Evolutionary conservation across 345 rosid species (phyloP), one percentile per base, ranked within the genome.

Genomic region (Rhodamnia argentea): DNA sequence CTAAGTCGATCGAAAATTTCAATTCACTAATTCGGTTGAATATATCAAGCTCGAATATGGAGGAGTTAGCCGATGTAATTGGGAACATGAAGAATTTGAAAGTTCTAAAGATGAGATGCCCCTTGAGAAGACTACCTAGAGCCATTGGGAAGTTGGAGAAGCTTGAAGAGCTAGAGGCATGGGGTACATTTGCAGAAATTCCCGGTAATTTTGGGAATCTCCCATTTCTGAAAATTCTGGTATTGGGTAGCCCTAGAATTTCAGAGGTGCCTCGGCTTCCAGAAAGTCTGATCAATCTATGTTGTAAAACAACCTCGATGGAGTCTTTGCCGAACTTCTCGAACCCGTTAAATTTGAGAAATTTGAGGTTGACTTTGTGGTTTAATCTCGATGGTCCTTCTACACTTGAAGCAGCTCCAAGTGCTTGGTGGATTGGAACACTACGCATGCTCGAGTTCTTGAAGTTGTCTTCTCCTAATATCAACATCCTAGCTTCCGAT

Each of bases 211-310:
- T 26, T 11, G 62, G 15, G 15, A 58, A 11, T 11, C 14, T 58
- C 11, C 14, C 7, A 58, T 2, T 11, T 58, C 13, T 58, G 27
- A 58, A 2, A 58, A 9, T 10, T 10, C 13, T 58, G 59, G 14
- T 24, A 5, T 26, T 58, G 27, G 29, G 3, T 24, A 0, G 0
- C 3, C 0, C 0, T 58, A 1, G 13, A 24, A 58, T 58, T 58
- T 13, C 14, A 13, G 3, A 0, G 6, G 1, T 58, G 62, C 62
- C 62, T 58, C 62, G 0, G 6, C 62, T 58, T 58, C 62, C 29
- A 2, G 1, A 58, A 26, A 26, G 62, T 58, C 7, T 58, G 3
- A 24, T 57, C 62, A 3, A 10, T 0, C 59, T 56, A 22, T 8
- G 5, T 0, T 22, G 3, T 56, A 9, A 56, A 1, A 59, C 64